A percentile compares a stretch with the other conserved stretches of the same genome.
These are phyloP conservation scores for Clitoria ternatea DNA, from an alignment of 306 rosid genomes.

Conservation along the genomic window DNA sequence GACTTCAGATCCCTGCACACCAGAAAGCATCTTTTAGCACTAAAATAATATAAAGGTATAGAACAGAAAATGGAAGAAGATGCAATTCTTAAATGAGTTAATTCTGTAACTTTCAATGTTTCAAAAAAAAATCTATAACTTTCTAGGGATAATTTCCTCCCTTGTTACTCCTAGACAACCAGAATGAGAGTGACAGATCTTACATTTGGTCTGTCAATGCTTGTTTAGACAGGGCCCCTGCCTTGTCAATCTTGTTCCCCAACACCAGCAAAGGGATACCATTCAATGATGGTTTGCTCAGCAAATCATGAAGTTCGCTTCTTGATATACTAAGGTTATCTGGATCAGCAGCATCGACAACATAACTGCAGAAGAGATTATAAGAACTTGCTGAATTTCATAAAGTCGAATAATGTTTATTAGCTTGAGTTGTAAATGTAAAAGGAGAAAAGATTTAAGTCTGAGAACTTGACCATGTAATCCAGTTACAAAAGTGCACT, in stretches of 20 bases:
- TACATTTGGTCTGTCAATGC: conserved; percentile 84
- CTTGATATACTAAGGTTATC: conserved; percentile 68
- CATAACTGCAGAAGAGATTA: conserved; percentile 54
- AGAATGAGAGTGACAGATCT: conserved; percentile 16
- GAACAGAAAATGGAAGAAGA: neutral
- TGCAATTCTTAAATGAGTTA: neutral
- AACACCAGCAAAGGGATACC: conserved; percentile 84
- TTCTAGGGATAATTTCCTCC: neutral
- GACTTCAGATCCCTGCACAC: conserved; percentile 72
- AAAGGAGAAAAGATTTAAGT: neutral
- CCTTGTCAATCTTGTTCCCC: conserved; percentile 87
- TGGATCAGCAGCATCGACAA: conserved; percentile 92
- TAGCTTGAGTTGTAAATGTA: conserved; percentile 7
- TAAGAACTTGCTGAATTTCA: conserved; percentile 1
- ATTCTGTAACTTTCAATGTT: neutral
- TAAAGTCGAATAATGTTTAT: neutral
- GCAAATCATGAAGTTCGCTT: conserved; percentile 82
- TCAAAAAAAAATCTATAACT: neutral
- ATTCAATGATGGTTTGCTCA: conserved; percentile 70
- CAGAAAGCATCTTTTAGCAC: conserved; percentile 20
- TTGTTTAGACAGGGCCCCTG: conserved; percentile 70
- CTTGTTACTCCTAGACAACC: neutral
- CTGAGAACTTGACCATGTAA: neutral
- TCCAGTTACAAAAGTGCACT: conserved; percentile 2
- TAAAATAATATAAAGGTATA: neutral